Evolutionary conservation across 257 asterid species (phyloP).

Genomic region (Ballota nigra): DNA sequence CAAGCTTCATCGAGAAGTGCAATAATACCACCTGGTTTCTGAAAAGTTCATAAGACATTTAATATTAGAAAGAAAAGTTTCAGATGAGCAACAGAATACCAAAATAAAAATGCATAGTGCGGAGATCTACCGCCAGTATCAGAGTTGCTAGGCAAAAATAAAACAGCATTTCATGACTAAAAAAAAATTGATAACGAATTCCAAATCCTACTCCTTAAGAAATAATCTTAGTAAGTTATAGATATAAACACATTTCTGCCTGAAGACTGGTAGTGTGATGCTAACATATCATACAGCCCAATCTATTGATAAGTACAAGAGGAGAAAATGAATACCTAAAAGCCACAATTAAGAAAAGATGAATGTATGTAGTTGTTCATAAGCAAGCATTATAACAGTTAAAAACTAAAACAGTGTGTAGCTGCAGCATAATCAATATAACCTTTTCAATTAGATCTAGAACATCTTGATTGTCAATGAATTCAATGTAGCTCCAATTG

Average conservation of each 20-base stretch:
- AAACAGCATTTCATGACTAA: not conserved
- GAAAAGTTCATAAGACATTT: slow-evolving; percentile 30
- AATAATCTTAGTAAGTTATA: not conserved
- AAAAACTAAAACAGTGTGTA: slow-evolving; percentile 1
- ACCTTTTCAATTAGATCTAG: slow-evolving; percentile 96
- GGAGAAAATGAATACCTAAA: not conserved
- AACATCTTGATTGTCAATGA: slow-evolving; percentile 95
- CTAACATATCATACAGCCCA: not conserved
- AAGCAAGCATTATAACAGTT: slow-evolving; percentile 1
- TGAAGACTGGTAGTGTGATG: not conserved
- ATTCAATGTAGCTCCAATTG: slow-evolving; percentile 99
- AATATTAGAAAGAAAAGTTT: slow-evolving; percentile 20
- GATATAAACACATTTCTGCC: not conserved
- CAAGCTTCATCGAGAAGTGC: slow-evolving; percentile 99
- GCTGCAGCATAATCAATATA: slow-evolving; percentile 18
- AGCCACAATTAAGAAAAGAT: not conserved
- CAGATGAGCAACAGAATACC: not conserved
- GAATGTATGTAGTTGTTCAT: not conserved
- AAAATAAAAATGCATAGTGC: not conserved
- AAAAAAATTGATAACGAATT: not conserved
- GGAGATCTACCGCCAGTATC: not conserved
- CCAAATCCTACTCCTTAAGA: not conserved
- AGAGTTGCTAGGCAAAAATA: not conserved
- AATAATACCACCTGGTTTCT: slow-evolving; percentile 98
- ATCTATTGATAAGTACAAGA: not conserved